Evolutionary conservation across 306 rosid species (phyloP).

Genomic region (Astragalus membranaceus): DNA sequence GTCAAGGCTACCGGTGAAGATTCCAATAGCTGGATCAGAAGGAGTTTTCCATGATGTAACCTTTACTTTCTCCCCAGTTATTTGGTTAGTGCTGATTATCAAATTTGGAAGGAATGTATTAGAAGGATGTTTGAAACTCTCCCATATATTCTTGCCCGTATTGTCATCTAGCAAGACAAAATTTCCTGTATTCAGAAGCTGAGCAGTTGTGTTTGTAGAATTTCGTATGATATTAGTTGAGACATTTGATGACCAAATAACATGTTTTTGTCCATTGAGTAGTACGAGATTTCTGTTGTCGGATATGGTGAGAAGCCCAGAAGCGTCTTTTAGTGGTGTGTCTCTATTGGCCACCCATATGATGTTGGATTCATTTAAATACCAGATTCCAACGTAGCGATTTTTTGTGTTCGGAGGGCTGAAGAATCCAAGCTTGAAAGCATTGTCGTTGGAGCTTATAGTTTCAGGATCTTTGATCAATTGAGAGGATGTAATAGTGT

Average conservation of each 20-base stretch:
- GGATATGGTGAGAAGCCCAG: conserved; percentile 19
- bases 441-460: not conserved
- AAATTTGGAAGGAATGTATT: not conserved
- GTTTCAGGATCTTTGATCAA: not conserved
- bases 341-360: conserved; percentile 44
- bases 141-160: conserved; percentile 22
- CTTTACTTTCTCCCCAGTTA: not conserved
- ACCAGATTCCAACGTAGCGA: conserved; percentile 43
- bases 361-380: not conserved
- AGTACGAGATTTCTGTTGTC: conserved; percentile 19
- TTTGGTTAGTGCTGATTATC: not conserved
- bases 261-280: not conserved
- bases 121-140: conserved; percentile 32
- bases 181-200: conserved; percentile 28
- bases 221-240: conserved; percentile 4
- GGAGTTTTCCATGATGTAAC: conserved; percentile 23
- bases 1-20: conserved; percentile 2
- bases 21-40: conserved; percentile 24
- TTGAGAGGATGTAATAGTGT: not conserved
- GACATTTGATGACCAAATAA: conserved; percentile 36
- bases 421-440: conserved; percentile 41
- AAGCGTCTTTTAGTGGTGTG: conserved; percentile 17
- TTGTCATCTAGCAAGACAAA: conserved; percentile 23
- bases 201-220: not conserved
- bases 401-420: conserved; percentile 12